Percentiles rank a stretch among this genome's conserved stretches.
Conservation (phyloP, 805 yeast genomes). For the Candida maris region DNA sequence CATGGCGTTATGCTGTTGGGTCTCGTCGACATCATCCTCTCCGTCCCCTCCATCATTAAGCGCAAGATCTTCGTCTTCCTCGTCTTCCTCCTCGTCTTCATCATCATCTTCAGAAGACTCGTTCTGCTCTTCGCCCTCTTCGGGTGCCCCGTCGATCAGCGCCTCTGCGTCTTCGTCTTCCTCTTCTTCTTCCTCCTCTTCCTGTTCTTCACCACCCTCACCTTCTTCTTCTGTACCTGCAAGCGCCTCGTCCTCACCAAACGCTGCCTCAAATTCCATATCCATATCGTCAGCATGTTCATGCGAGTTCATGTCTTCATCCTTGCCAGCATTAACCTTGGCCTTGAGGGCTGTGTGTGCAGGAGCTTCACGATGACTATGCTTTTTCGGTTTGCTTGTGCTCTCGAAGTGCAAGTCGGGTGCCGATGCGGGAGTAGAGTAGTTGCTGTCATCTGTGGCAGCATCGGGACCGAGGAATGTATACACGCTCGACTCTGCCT, state of each 20-base stretch:
- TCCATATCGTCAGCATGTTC: conserved; percentile 18
- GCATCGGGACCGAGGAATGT: conserved; percentile 64
- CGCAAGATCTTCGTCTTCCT: conserved; percentile 42
- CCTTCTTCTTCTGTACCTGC: conserved; percentile 46
- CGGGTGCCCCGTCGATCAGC: conserved; percentile 41
- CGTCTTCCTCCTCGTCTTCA: conserved; percentile 48
- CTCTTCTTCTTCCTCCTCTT: conserved; percentile 45
- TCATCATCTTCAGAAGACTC: conserved; percentile 40
- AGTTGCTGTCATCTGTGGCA: conserved; percentile 33
- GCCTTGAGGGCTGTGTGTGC: too few species aligned
- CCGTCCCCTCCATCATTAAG: conserved; percentile 17
- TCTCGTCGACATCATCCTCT: conserved; percentile 43
- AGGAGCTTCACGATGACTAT: too few species aligned
- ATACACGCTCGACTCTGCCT: conserved; percentile 75
- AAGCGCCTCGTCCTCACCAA: conserved; percentile 35
- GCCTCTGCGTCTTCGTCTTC: conserved; percentile 42
- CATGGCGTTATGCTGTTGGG: conserved; percentile 62
- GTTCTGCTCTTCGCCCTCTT: conserved; percentile 42
- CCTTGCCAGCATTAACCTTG: too few species aligned
- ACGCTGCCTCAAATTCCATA: conserved; percentile 20
- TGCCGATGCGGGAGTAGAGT: conserved; percentile 23
- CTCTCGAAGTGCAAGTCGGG: conserved; percentile 6
- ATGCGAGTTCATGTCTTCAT: too few species aligned
- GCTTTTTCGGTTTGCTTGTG: conserved; percentile 21
- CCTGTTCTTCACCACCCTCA: conserved; percentile 44